These are phyloP conservation scores for Euphorbia pulcherrima DNA, from an alignment of 345 rosid genomes.

Conservation along the genomic window DNA sequence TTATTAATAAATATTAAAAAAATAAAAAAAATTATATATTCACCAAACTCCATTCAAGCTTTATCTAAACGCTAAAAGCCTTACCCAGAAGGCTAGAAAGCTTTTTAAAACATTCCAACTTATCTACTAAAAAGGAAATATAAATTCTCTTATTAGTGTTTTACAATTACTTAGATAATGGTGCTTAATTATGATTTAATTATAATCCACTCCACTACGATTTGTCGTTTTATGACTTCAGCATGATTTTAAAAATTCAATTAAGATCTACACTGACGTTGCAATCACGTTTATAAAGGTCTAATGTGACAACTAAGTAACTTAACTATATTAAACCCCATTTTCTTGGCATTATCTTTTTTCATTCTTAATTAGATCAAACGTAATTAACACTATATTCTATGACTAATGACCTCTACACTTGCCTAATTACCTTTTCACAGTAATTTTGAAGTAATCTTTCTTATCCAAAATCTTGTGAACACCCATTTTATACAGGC, in stretches of 20 bases:
- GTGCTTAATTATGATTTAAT: neutral
- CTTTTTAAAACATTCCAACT: neutral
- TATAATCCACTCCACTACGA: slow-evolving; percentile 12
- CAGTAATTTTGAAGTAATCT: too few relatives aligned
- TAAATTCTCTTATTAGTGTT: neutral
- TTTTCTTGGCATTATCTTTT: neutral
- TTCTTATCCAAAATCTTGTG: too few relatives aligned
- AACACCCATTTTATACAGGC: too few relatives aligned
- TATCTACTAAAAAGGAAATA: neutral
- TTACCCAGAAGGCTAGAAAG: too few relatives aligned
- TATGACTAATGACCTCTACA: too few relatives aligned
- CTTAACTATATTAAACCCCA: neutral
- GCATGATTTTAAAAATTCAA: neutral
- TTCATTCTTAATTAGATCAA: neutral
- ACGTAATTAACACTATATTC: too few relatives aligned
- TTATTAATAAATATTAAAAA: too few relatives aligned
- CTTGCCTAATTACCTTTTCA: too few relatives aligned
- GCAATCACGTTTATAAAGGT: slow-evolving; percentile 14
- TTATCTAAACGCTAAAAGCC: too few relatives aligned
- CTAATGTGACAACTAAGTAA: slow-evolving; percentile 10
- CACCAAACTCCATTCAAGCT: too few relatives aligned
- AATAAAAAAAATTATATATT: too few relatives aligned
- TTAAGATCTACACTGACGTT: neutral
- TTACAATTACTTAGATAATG: neutral
- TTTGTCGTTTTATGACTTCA: slow-evolving; percentile 10